A percentile compares a stretch with the other conserved stretches of the same genome.
phyloP scores from a whole-genome alignment of 495 filamentous ascomycete genomes.

The Cudoniella acicularis region DNA sequence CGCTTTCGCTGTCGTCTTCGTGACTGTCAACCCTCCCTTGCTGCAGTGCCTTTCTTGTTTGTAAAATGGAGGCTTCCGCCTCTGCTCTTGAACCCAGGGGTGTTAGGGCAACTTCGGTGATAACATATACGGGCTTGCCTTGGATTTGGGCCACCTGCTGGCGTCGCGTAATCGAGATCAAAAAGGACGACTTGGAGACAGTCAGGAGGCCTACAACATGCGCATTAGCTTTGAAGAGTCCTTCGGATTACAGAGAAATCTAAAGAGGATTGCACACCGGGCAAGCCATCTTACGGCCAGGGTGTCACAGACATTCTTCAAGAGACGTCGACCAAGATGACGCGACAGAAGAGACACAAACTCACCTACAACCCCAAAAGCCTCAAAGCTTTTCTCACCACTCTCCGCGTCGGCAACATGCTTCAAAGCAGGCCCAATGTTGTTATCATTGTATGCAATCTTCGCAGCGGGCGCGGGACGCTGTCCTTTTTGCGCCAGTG shows the following conservation, averaged over 20 bases:
- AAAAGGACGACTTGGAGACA: conserved; percentile 69
- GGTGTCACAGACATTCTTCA: background rate
- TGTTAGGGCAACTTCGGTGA: conserved; percentile 83
- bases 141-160: conserved; percentile 85
- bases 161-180: conserved; percentile 78
- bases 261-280: background rate
- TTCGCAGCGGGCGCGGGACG: conserved; percentile 49
- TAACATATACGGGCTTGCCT: conserved; percentile 76
- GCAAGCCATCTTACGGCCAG: background rate
- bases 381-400: conserved; percentile 54
- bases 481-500: conserved; percentile 49
- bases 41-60: conserved; percentile 52
- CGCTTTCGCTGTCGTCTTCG: conserved; percentile 33
- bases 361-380: conserved; percentile 83
- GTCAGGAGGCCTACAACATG: conserved; percentile 59
- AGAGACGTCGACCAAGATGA: too few relatives aligned
- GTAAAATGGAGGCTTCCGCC: conserved; percentile 64
- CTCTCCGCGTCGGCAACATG: conserved; percentile 14
- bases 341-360: too few relatives aligned
- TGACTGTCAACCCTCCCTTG: conserved; percentile 26
- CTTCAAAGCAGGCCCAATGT: conserved; percentile 42
- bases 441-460: conserved; percentile 72
- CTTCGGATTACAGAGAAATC: too few relatives aligned
- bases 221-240: background rate
- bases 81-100: conserved; percentile 74